Percentiles rank a stretch among this genome's conserved stretches.
Conservation (phyloP, 768 basidiomycete species). For the Cystobasidium tubakii region DNA sequence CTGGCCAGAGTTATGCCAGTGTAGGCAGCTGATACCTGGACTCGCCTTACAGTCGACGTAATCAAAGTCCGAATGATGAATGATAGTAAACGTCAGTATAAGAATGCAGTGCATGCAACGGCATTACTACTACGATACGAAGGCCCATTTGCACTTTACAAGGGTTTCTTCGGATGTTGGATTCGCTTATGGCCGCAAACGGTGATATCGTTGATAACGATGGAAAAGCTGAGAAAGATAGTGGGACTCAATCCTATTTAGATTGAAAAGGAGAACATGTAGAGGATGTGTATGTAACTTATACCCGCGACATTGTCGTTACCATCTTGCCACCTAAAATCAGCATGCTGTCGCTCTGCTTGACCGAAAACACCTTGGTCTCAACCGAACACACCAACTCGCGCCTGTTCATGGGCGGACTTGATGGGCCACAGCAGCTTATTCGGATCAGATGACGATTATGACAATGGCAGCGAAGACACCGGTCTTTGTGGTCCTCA, state of each 20-base stretch:
- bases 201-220: constrained; percentile 29
- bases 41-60: constrained; percentile 8
- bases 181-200: constrained; percentile 36
- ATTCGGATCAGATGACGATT: constrained; percentile 12
- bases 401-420: neutral
- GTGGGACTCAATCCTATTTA: constrained; percentile 30
- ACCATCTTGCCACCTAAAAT: neutral
- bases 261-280: neutral
- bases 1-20: neutral
- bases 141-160: constrained; percentile 39
- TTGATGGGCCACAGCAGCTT: constrained; percentile 24
- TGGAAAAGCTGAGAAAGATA: constrained; percentile 21
- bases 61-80: constrained; percentile 46
- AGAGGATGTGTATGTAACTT: neutral
- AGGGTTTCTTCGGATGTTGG: constrained; percentile 21
- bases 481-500: too few relatives aligned
- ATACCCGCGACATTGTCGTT: neutral
- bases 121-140: constrained; percentile 42
- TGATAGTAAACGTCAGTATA: constrained; percentile 40
- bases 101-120: constrained; percentile 38
- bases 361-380: neutral
- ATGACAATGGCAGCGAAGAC: neutral
- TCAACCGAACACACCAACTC: neutral
- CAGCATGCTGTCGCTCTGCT: neutral
- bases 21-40: neutral